phyloP scores from a whole-genome alignment of 345 rosid genomes.

The Eucalyptus marginata region DNA sequence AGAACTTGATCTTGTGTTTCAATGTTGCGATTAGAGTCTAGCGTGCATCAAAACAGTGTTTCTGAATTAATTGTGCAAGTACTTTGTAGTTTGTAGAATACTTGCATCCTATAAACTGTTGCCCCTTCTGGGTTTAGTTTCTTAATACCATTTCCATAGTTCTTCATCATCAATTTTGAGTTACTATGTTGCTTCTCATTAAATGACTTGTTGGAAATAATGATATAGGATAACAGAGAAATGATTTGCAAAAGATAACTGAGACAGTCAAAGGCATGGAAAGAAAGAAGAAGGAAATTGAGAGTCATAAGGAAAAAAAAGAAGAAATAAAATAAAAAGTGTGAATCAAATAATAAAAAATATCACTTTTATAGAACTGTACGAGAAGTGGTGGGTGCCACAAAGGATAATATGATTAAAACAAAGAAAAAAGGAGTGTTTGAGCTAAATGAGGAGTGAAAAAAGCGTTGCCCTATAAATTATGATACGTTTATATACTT shows the following conservation, averaged over 20 bases:
- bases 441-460: not conserved
- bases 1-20: not conserved
- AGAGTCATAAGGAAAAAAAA: not conserved
- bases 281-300: not conserved
- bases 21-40: not conserved
- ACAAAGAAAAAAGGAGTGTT: rapidly evolving
- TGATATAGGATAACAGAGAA: rapidly evolving
- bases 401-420: too few relatives aligned
- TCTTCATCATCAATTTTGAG: not conserved
- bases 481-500: not conserved
- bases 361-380: rapidly evolving
- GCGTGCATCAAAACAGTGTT: not conserved
- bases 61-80: too few relatives aligned
- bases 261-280: not conserved
- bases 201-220: not conserved
- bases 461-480: not conserved
- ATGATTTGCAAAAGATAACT: not conserved
- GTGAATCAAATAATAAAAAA: not conserved
- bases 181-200: not conserved
- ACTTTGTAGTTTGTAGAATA: not conserved
- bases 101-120: rapidly evolving
- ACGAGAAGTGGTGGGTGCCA: rapidly evolving
- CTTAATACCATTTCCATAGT: not conserved
- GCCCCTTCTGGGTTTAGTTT: rapidly evolving
- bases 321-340: too few relatives aligned